Percentiles rank a stretch among this genome's conserved stretches.
phyloP scores from a whole-genome alignment of 345 rosid genomes.

The Moringa oleifera region DNA sequence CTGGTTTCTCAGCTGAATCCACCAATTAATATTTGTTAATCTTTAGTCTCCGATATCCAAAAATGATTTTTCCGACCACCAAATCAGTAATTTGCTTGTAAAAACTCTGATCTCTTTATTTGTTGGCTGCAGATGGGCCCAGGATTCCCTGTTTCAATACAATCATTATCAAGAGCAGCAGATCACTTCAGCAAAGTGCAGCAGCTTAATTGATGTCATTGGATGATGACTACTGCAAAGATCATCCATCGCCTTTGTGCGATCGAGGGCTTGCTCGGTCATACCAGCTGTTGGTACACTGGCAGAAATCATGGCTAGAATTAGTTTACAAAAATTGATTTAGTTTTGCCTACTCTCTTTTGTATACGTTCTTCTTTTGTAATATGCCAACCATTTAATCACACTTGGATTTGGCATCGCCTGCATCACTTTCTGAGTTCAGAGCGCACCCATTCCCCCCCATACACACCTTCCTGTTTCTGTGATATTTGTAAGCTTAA shows the following conservation, averaged over 20 bases:
- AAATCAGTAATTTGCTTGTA: too few species aligned
- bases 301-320: neutral
- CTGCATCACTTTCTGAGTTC: too few species aligned
- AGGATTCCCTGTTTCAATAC: slow-evolving; percentile 76
- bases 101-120: too few species aligned
- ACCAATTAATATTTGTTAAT: too few species aligned
- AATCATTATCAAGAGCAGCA: slow-evolving; percentile 89
- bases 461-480: too few species aligned
- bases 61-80: too few species aligned
- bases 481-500: too few species aligned
- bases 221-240: neutral
- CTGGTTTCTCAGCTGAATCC: too few species aligned
- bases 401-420: neutral
- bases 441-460: too few species aligned
- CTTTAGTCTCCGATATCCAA: too few species aligned
- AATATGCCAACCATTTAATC: neutral
- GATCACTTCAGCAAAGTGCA: slow-evolving; percentile 61
- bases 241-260: neutral
- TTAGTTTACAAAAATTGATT: neutral
- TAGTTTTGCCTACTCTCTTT: neutral
- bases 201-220: slow-evolving; percentile 28
- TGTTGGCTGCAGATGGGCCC: slow-evolving; percentile 74
- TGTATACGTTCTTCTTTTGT: too few species aligned
- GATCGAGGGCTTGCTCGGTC: too few species aligned
- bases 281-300: neutral